Percentiles rank a stretch among this genome's conserved stretches.
phyloP scores from a whole-genome alignment of 768 basidiomycete genomes.

The Serendipita sp. region DNA sequence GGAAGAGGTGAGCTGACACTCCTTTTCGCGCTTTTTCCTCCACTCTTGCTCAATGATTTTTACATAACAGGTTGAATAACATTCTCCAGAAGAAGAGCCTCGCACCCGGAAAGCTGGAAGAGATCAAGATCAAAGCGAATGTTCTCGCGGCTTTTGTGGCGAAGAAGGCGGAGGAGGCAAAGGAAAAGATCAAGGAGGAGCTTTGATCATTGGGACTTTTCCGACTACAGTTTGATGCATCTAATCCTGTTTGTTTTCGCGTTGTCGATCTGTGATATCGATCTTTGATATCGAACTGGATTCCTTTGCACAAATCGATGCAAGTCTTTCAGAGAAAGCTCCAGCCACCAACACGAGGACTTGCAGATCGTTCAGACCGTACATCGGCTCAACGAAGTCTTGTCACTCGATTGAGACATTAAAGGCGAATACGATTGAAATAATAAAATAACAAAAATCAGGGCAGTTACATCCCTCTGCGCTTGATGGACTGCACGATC shows the following conservation, averaged over 20 bases:
- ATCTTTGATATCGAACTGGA: no score
- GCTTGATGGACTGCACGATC: background rate
- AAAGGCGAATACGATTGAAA: no score
- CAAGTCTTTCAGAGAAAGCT: no score
- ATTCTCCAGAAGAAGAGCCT: conserved; percentile 71
- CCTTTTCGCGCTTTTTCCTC: conserved; percentile 2
- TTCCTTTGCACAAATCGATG: no score
- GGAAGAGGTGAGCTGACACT: conserved; percentile 44
- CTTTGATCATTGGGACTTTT: conserved; percentile 8
- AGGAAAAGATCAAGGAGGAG: conserved; percentile 9
- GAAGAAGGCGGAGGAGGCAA: conserved; percentile 18
- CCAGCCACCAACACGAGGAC: no score
- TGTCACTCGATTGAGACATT: no score
- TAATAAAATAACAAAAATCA: no score
- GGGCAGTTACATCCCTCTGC: background rate
- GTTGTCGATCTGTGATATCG: no score
- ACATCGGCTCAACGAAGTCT: no score
- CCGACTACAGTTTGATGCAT: no score
- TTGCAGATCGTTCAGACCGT: no score
- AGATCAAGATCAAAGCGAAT: conserved; percentile 86
- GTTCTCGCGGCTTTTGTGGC: conserved; percentile 49
- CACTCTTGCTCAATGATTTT: conserved; percentile 1
- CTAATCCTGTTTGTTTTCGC: no score
- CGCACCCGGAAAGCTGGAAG: conserved; percentile 67
- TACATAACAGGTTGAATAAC: conserved; percentile 38